phyloP scores from a whole-genome alignment of 1,284 basidiomycete species.

The Malassezia brasiliensis region DNA sequence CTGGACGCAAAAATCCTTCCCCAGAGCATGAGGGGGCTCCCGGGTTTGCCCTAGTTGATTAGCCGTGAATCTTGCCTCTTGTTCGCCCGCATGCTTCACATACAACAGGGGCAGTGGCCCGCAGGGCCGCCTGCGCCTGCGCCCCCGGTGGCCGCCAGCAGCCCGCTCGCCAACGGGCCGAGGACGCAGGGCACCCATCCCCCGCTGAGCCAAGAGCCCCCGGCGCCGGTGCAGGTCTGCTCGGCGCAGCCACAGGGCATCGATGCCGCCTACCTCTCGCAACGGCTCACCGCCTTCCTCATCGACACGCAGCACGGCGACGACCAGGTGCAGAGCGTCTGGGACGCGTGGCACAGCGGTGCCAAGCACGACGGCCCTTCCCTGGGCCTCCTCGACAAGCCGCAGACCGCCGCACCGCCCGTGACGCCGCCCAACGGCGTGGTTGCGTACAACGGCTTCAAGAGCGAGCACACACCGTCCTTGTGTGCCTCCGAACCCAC shows the following conservation, averaged over 20 bases:
- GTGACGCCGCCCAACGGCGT: constrained; percentile 2
- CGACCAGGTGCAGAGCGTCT: constrained; percentile 9
- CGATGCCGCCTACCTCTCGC: neutral
- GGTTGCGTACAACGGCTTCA: neutral
- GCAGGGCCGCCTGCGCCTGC: neutral
- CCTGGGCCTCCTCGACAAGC: constrained; percentile 7
- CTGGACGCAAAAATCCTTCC: no score
- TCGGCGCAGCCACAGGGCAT: neutral
- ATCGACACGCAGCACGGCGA: constrained; percentile 4
- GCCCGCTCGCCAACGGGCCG: no score
- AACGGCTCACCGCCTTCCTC: constrained; percentile 4
- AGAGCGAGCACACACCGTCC: neutral
- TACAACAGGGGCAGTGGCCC: neutral
- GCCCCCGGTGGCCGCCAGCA: no score
- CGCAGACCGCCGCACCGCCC: constrained; percentile 14
- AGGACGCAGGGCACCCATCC: no score
- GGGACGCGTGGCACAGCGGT: constrained; percentile 9
- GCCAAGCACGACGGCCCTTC: neutral
- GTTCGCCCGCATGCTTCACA: neutral
- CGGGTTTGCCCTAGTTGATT: no score
- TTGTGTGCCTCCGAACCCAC: neutral
- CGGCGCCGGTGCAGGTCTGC: no score
- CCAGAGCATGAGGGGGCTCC: no score
- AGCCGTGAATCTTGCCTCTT: no score
- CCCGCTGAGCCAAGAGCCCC: no score